Percentiles rank a stretch among this genome's conserved stretches.
Conservation (phyloP, 345 rosid species). For the Ailanthus altissimus region DNA sequence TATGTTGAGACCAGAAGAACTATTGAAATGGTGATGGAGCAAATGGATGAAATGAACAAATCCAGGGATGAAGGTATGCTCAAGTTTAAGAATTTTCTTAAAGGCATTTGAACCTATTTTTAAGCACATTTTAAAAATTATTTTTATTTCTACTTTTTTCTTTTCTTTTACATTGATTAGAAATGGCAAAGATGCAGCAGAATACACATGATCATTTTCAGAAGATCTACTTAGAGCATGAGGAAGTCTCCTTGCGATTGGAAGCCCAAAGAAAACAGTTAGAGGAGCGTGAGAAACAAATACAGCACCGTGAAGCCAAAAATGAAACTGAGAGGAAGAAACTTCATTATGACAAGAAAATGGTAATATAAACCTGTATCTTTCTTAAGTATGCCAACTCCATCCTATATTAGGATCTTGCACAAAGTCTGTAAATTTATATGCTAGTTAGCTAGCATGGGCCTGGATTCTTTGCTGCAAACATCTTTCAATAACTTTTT, state of each 20-base stretch:
- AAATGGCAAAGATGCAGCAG: slow-evolving; percentile 43
- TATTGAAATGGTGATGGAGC: slow-evolving; percentile 26
- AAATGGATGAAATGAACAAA: slow-evolving; percentile 42
- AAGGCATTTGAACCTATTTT: neutral
- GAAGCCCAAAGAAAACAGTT: slow-evolving; percentile 38
- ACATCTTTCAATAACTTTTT: neutral
- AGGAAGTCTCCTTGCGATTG: slow-evolving; percentile 36
- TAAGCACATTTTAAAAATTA: neutral
- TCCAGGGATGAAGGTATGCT: slow-evolving; percentile 57
- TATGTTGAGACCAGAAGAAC: slow-evolving; percentile 35
- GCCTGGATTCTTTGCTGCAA: neutral
- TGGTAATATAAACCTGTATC: slow-evolving; percentile 39
- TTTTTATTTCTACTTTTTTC: too few species aligned
- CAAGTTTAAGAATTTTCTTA: neutral
- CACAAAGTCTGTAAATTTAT: slow-evolving; percentile 2
- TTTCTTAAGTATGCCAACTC: neutral
- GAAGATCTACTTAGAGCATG: slow-evolving; percentile 46
- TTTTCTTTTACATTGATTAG: slow-evolving; percentile 22
- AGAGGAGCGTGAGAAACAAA: slow-evolving; percentile 43
- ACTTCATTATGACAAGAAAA: slow-evolving; percentile 43
- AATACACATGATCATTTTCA: slow-evolving; percentile 34
- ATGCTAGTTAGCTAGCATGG: slow-evolving; percentile 1
- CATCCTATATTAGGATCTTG: slow-evolving; percentile 12
- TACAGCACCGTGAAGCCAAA: slow-evolving; percentile 43
- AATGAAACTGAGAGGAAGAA: slow-evolving; percentile 52